Evolutionary conservation across 1,284 basidiomycete species (phyloP).

Genomic region (Tremellales sp.): DNA sequence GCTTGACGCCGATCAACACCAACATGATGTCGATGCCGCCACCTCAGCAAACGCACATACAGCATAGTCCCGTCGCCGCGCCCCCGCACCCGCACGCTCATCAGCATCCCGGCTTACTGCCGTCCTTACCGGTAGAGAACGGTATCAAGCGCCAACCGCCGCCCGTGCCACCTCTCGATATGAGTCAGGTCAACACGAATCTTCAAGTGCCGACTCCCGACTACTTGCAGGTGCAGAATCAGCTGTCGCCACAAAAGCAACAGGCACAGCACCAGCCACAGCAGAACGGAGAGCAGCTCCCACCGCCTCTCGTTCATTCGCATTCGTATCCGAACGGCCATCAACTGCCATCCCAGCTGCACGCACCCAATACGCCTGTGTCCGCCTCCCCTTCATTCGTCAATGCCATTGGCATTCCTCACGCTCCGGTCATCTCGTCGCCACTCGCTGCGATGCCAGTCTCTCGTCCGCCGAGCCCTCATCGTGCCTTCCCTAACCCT

Average conservation of each 20-base stretch:
- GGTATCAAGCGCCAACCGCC: neutral
- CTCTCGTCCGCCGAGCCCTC: slow-evolving; percentile 33
- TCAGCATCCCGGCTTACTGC: slow-evolving; percentile 21
- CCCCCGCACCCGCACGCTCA: slow-evolving; percentile 9
- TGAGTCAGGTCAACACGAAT: neutral
- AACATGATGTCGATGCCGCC: neutral
- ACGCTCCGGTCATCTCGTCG: slow-evolving; percentile 42
- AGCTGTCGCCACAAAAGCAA: too few species aligned
- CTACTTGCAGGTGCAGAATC: slow-evolving; percentile 1
- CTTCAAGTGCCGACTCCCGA: neutral
- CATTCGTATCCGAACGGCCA: slow-evolving; percentile 48
- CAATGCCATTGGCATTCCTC: slow-evolving; percentile 24
- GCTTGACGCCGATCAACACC: slow-evolving; percentile 4
- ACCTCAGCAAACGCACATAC: slow-evolving; percentile 1
- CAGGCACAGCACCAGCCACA: neutral
- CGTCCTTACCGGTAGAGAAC: slow-evolving; percentile 30
- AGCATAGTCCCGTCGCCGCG: slow-evolving; percentile 2
- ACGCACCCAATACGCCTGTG: slow-evolving; percentile 26
- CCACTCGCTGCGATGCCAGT: slow-evolving; percentile 37
- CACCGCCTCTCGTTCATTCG: slow-evolving; percentile 43
- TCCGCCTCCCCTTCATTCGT: slow-evolving; percentile 23
- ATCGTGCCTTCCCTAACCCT: slow-evolving; percentile 6
- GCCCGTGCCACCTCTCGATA: neutral
- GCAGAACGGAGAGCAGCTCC: slow-evolving; percentile 1
- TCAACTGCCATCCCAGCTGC: slow-evolving; percentile 40